phyloP scores from a whole-genome alignment of 495 filamentous ascomycete species.

The Hyaloscypha finlandica region DNA sequence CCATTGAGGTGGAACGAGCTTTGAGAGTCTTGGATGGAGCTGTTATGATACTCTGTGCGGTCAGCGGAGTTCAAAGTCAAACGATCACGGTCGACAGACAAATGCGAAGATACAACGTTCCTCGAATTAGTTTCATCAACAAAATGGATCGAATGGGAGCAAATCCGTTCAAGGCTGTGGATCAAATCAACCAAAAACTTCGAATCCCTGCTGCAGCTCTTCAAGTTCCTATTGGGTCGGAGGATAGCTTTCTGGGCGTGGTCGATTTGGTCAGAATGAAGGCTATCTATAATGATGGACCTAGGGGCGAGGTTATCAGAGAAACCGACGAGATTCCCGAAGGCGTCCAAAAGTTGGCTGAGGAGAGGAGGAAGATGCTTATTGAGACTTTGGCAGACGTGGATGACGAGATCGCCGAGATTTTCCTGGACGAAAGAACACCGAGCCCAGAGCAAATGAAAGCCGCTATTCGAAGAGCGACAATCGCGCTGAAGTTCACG shows the following conservation, averaged over 20 bases:
- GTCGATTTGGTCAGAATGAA: constrained; percentile 93
- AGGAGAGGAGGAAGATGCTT: constrained; percentile 78
- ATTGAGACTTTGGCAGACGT: constrained; percentile 97
- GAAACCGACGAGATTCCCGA: constrained; percentile 80
- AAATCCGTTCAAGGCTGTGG: constrained; percentile 96
- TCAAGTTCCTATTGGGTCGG: constrained; percentile 91
- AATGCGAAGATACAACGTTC: constrained; percentile 98
- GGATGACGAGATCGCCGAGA: constrained; percentile 96
- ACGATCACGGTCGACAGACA: constrained; percentile 98
- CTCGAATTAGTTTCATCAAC: constrained; percentile 94
- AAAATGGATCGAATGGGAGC: constrained; percentile 99
- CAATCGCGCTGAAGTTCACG: constrained; percentile 85
- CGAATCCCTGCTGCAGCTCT: constrained; percentile 90
- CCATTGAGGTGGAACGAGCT: constrained; percentile 97
- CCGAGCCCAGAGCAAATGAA: constrained; percentile 82
- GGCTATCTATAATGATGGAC: constrained; percentile 86
- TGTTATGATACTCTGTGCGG: constrained; percentile 98
- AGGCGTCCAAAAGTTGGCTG: constrained; percentile 67
- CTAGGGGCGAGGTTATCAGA: constrained; percentile 67
- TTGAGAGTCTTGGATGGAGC: constrained; percentile 95
- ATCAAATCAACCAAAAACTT: constrained; percentile 95
- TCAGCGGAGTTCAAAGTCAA: constrained; percentile 95
- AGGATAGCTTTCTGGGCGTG: constrained; percentile 92
- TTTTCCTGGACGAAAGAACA: constrained; percentile 84
- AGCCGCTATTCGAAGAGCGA: constrained; percentile 85